These are phyloP conservation scores for Bigelowiella natans DNA, from an alignment of 78 protist genomes.

Conservation along the genomic window DNA sequence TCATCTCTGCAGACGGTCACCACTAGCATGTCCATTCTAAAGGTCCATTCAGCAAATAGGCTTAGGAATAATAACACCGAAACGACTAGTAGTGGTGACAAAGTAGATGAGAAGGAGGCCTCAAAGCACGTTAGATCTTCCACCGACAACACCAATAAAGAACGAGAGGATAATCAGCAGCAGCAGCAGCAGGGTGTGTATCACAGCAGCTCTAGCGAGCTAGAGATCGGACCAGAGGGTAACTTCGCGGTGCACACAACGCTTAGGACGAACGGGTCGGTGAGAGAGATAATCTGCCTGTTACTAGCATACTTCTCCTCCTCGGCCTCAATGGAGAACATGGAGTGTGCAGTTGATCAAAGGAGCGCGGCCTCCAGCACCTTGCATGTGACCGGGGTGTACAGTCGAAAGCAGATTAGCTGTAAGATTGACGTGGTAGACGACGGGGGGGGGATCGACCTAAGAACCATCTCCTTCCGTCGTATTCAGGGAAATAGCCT, in stretches of 20 bases:
- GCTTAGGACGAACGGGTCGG: neutral
- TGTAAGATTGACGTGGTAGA: neutral
- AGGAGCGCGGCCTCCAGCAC: neutral
- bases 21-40: too few species aligned
- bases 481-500: neutral
- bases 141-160: too few species aligned
- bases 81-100: too few species aligned
- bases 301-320: neutral
- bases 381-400: neutral
- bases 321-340: neutral
- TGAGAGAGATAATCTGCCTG: neutral
- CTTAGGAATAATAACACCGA: too few species aligned
- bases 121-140: too few species aligned
- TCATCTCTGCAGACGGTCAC: too few species aligned
- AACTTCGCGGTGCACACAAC: neutral
- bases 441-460: neutral
- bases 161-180: too few species aligned
- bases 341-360: neutral
- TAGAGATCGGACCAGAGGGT: neutral
- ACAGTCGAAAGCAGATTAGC: neutral
- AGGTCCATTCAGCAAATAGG: too few species aligned
- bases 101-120: too few species aligned
- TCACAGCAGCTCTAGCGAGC: too few species aligned
- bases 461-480: neutral
- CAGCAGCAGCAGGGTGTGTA: too few species aligned